phyloP scores from a whole-genome alignment of 192 early-diverging fungal species.

The Backusella sp. region DNA sequence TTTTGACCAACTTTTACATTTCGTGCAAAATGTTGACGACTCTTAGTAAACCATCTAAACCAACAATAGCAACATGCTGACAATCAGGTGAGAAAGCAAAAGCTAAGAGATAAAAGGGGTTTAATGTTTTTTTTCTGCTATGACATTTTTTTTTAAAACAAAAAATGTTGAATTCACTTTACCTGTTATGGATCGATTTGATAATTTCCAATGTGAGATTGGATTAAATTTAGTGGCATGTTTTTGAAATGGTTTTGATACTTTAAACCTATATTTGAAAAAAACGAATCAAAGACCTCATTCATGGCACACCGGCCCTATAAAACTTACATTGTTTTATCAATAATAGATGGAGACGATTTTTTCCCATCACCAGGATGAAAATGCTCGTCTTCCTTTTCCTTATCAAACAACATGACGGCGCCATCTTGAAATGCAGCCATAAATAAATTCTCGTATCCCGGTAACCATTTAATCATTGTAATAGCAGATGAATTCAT shows the following conservation, averaged over 20 bases:
- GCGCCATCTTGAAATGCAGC: slow-evolving; percentile 85
- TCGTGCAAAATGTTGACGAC: slow-evolving; percentile 78
- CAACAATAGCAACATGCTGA: slow-evolving; percentile 79
- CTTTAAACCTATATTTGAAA: slow-evolving; percentile 37
- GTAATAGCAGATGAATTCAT: slow-evolving; percentile 72
- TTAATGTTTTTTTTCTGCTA: background rate
- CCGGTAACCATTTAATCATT: slow-evolving; percentile 88
- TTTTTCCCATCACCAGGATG: slow-evolving; percentile 12
- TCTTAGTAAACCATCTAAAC: slow-evolving; percentile 76
- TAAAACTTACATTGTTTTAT: background rate
- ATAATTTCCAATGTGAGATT: slow-evolving; percentile 32
- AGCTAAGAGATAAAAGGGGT: slow-evolving; percentile 36
- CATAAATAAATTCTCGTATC: slow-evolving; percentile 81
- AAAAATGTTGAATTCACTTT: background rate
- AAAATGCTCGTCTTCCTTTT: slow-evolving; percentile 78
- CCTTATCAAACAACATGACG: slow-evolving; percentile 85
- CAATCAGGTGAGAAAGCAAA: slow-evolving; percentile 88
- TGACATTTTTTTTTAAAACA: background rate
- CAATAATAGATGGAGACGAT: background rate
- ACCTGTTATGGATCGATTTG: slow-evolving; percentile 31
- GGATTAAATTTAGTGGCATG: slow-evolving; percentile 49
- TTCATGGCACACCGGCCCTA: no score
- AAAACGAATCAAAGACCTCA: no score
- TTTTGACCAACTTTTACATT: slow-evolving; percentile 24
- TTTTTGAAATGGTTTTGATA: slow-evolving; percentile 48